phyloP scores from a whole-genome alignment of 2,329 filamentous ascomycete genomes.

The Gyromitra esculenta region DNA sequence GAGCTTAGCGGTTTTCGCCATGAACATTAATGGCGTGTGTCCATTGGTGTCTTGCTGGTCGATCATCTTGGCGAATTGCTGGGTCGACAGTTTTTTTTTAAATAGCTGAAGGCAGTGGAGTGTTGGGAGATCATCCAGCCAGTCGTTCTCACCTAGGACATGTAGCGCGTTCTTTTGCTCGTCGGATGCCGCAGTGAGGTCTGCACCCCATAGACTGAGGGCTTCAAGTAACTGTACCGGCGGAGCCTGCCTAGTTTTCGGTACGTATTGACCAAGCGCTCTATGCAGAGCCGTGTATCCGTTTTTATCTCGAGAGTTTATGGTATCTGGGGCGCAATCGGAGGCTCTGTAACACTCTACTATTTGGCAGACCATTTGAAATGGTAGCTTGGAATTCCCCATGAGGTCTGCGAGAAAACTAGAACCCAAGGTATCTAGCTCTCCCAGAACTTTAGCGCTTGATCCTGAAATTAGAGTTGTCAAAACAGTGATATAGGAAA shows the following conservation, averaged over 20 bases:
- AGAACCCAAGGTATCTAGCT: conserved; percentile 6
- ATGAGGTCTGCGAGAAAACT: conserved; percentile 5
- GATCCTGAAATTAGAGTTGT: conserved; percentile 12
- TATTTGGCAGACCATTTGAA: not conserved
- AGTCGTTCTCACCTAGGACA: conserved; percentile 12
- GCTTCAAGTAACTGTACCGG: conserved; percentile 1
- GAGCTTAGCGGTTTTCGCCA: conserved; percentile 13
- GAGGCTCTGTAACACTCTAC: conserved; percentile 19
- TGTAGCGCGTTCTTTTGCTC: conserved; percentile 5
- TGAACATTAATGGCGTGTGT: conserved; percentile 12
- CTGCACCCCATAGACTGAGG: conserved; percentile 6
- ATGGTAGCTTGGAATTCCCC: not conserved
- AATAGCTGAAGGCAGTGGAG: conserved; percentile 27
- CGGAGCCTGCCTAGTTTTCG: conserved; percentile 5
- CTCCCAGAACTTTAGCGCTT: not conserved
- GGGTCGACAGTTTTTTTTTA: conserved; percentile 1
- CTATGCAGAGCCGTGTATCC: conserved; percentile 5
- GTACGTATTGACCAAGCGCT: not conserved
- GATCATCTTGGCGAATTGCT: conserved; percentile 14
- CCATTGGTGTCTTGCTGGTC: conserved; percentile 5
- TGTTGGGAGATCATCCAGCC: not conserved
- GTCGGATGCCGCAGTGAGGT: conserved; percentile 15
- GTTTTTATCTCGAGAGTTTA: conserved; percentile 15
- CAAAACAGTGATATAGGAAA: not conserved
- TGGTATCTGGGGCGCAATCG: not conserved